Conservation (phyloP, 2,329 filamentous ascomycete species). For the Phialocephala sp. region DNA sequence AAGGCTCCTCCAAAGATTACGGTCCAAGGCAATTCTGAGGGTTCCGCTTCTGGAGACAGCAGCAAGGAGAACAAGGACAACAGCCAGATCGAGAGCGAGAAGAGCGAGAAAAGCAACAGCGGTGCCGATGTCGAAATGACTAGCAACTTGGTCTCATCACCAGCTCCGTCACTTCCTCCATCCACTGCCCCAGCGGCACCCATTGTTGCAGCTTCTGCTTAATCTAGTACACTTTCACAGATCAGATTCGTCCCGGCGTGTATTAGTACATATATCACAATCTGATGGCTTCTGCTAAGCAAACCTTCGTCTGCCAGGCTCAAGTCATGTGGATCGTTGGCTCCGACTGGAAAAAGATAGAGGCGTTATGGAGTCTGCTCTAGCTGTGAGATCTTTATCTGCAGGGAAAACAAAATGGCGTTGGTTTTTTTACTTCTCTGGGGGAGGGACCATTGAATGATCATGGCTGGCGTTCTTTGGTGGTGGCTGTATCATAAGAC, state of each 20-base stretch:
- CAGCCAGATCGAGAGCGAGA: conserved; percentile 56
- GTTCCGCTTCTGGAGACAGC: conserved; percentile 54
- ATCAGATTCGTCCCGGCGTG: conserved; percentile 4
- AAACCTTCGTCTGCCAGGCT: conserved; percentile 4
- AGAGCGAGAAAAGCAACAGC: conserved; percentile 64
- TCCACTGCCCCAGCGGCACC: conserved; percentile 27
- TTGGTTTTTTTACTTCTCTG: conserved; percentile 13
- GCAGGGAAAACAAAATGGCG: conserved; percentile 23
- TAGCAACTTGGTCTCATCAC: conserved; percentile 55
- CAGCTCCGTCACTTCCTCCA: conserved; percentile 44
- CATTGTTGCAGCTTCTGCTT: conserved; percentile 25
- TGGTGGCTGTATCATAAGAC: conserved; percentile 24
- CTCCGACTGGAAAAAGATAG: conserved; percentile 14
- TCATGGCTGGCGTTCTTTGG: conserved; percentile 20
- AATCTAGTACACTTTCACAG: background rate
- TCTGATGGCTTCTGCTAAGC: conserved; percentile 8
- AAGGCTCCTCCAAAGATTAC: conserved; percentile 68
- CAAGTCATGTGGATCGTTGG: conserved; percentile 11
- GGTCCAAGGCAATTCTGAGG: conserved; percentile 52
- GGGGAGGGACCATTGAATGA: conserved; percentile 4
- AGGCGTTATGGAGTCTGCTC: conserved; percentile 19
- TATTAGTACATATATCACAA: conserved; percentile 20
- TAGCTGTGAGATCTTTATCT: background rate
- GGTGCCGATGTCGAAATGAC: conserved; percentile 66
- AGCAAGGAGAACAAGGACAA: conserved; percentile 72